Base-by-base conservation (phyloP, 139 green algal species). In the Ettlia oleoabundans region DNA sequence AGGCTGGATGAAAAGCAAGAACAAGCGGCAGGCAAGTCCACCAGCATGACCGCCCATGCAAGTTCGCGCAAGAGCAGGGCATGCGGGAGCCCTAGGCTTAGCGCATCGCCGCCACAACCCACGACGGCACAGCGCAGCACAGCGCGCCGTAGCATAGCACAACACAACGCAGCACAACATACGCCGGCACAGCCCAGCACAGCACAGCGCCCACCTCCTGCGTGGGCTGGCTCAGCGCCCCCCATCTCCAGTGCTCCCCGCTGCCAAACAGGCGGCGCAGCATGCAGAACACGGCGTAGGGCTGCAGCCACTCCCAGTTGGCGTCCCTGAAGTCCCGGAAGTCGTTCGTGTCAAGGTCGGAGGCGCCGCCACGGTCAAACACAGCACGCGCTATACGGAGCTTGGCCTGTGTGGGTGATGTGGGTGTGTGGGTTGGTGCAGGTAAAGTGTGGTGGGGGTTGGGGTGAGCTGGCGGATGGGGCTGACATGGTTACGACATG, bases 231-330 rank as follows among this genome's bases (percentile, higher is more conserved):
- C 84, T 84, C 71, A 97, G 84, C 7, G 63, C 63, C 30, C 96
- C 96, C 96, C 96, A 99, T 32, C 87, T 86, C 90, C 92, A 97
- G 87, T 99, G 96, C 82, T 99, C 92, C 1, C 94, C 82, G 2
- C 92, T 97, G 76, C 92, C 91, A 87, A 98, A 98, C 3, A 98
- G 81, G 64, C 96, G 89, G 9, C 86, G 82, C 72, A 99, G 88
- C 81, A 94, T 92, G 53, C 85, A 93, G 83, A 99, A 99, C 0
- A 91, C 92, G 0, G 95, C 92, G 78, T 99, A 99, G 4, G 96
- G 93, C 53, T 80, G 73, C 73, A 80, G 53, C 73, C 73, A 80
- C 52, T 80, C 73, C 52, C 73, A 68, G 6, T 61, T 21, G 24
- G 41, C 73, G 1, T 13, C 33, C 35, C 51, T 53, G 53, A 80